These are phyloP conservation scores for Sphaerosporella brunnea DNA, from an alignment of 495 filamentous ascomycete species.

Conservation along the genomic window DNA sequence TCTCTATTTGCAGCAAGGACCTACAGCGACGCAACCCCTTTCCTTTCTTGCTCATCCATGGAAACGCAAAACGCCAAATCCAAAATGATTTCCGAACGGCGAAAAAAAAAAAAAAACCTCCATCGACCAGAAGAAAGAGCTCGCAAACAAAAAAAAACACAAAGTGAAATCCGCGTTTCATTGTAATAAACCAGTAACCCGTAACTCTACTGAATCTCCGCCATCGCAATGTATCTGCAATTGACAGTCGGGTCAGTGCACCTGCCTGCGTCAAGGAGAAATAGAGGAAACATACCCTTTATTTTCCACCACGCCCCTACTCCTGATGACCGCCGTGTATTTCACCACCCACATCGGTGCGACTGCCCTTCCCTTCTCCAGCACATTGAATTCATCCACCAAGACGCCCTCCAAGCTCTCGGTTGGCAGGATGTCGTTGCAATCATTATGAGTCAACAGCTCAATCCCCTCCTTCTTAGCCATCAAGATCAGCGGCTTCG, in stretches of 20 bases:
- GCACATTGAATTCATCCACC: constrained; percentile 33
- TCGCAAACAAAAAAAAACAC: no score
- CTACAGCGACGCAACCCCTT: no score
- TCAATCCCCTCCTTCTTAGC: constrained; percentile 75
- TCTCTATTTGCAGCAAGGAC: no score
- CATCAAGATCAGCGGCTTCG: constrained; percentile 66
- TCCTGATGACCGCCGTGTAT: constrained; percentile 92
- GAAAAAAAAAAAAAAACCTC: no score
- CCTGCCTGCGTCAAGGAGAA: neutral
- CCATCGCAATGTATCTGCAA: constrained; percentile 24
- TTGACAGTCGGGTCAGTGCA: constrained; percentile 7
- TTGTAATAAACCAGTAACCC: no score
- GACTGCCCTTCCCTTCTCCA: constrained; percentile 41
- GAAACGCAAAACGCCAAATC: no score
- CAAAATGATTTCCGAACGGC: no score
- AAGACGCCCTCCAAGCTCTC: constrained; percentile 72
- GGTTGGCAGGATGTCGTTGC: constrained; percentile 69
- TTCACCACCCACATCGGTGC: constrained; percentile 88
- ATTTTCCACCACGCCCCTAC: constrained; percentile 94
- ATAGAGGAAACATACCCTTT: constrained; percentile 51
- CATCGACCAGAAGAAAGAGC: no score
- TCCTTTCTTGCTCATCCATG: no score
- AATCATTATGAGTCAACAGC: constrained; percentile 85
- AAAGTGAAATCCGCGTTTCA: no score
- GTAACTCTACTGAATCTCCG: constrained; percentile 13